Evolutionary conservation across 2,329 filamentous ascomycete genomes (phyloP), one percentile per base, ranked within the genome.

Genomic region (Aspergillus fischeri): DNA sequence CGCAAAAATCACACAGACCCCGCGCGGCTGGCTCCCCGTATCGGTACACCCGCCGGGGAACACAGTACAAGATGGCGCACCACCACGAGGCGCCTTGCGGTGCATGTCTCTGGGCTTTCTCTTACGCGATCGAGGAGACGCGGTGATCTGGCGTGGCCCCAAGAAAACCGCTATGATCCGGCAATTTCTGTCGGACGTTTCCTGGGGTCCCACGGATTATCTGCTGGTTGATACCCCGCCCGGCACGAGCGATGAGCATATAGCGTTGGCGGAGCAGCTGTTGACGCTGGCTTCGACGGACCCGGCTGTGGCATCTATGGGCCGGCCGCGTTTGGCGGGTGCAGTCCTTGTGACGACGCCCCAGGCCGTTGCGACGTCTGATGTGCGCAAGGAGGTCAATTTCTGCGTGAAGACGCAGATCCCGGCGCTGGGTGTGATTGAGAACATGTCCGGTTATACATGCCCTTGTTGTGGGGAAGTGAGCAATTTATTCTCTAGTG

Each of bases 111-210:
- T 99, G 1, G 94, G 92, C 2, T 97, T 99, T 68, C 83, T 99
- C 6, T 82, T 99, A 5, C 86, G 88, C 3, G 85, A 86, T 60
- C 82, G 93, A 65, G 90, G 90, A 60, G 92, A 97, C 67, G 93
- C 94, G 0, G 92, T 99, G 0, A 94, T 99, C 42, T 99, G 94
- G 94, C 86, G 94, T 53, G 94, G 94, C 0, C 94, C 94, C 2
- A 99, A 99, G 77, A 99, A 99, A 79, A 99, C 94, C 4, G 94
- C 94, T 52, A 99, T 99, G 94, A 91, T 99, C 57, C 86, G 92
- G 44, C 94, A 99, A 73, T 99, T 99, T 71, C 80, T 99, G 28
- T 89, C 90, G 1, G 92, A 97, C 69, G 92, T 97, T 4, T 81
- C 91, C 29, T 97, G 94, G 94, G 83, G 80, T 0, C 83, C 87